Evolutionary conservation across 1,284 basidiomycete genomes (phyloP).

Genomic region (Sutorius eximius): DNA sequence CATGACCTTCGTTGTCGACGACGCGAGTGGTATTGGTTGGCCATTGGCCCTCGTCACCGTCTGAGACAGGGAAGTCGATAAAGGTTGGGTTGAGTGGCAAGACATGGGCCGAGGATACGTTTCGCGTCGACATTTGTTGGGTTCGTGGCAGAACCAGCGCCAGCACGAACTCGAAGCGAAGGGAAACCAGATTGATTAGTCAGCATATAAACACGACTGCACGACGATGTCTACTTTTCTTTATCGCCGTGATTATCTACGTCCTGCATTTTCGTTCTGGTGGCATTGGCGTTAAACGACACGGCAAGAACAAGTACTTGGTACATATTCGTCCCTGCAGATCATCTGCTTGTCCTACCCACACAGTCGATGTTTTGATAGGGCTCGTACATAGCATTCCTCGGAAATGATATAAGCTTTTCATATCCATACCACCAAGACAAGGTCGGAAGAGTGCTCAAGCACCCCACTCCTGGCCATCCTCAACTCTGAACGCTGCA

Average conservation of each 20-base stretch:
- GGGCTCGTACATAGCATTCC: constrained; percentile 38
- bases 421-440: background rate
- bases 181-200: constrained; percentile 14
- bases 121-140: constrained; percentile 39
- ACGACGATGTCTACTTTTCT: background rate
- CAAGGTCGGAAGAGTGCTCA: background rate
- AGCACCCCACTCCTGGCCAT: constrained; percentile 12
- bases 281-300: constrained; percentile 67
- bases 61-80: constrained; percentile 59
- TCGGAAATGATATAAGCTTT: background rate
- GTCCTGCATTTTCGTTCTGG: constrained; percentile 41
- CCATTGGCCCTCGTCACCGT: constrained; percentile 54
- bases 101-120: constrained; percentile 28
- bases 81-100: constrained; percentile 54
- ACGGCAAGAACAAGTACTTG: constrained; percentile 49
- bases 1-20: constrained; percentile 57
- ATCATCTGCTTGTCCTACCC: constrained; percentile 49
- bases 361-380: constrained; percentile 58
- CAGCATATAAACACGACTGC: constrained; percentile 15
- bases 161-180: background rate
- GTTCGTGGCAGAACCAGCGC: background rate
- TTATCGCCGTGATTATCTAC: constrained; percentile 64
- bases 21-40: constrained; percentile 54
- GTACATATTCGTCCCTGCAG: constrained; percentile 44
- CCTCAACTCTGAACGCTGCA: background rate